phyloP scores from a whole-genome alignment of 495 filamentous ascomycete species.

The Recurvomyces mirabilis region DNA sequence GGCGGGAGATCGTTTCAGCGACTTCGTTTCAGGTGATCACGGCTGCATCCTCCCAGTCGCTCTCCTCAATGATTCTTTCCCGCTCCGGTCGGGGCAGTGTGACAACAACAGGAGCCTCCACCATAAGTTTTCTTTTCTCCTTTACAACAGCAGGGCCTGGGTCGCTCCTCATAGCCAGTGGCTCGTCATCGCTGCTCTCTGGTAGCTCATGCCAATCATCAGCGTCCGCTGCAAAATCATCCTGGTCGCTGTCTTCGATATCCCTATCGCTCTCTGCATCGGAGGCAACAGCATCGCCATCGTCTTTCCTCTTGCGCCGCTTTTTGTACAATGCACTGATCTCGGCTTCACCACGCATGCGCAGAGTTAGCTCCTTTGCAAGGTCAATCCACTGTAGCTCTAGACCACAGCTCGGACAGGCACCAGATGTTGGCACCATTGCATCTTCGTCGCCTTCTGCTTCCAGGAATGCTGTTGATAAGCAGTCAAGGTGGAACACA shows the following conservation, averaged over 20 bases:
- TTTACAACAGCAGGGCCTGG: slow-evolving; percentile 7
- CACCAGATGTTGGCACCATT: slow-evolving; percentile 57
- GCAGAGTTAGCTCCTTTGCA: slow-evolving; percentile 68
- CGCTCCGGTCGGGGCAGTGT: too few species aligned
- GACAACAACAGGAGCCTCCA: too few species aligned
- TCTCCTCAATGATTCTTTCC: slow-evolving; percentile 46
- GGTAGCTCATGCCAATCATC: slow-evolving; percentile 18
- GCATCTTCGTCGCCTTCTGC: slow-evolving; percentile 31
- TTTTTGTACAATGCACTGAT: slow-evolving; percentile 50
- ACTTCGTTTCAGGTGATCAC: slow-evolving; percentile 21
- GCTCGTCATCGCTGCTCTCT: slow-evolving; percentile 10
- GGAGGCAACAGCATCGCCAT: background rate
- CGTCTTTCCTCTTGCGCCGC: slow-evolving; percentile 29
- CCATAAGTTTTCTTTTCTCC: too few species aligned
- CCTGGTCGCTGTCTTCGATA: slow-evolving; percentile 22
- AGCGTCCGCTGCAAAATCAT: background rate
- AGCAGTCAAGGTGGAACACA: slow-evolving; percentile 64
- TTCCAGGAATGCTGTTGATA: slow-evolving; percentile 53
- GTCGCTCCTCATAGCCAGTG: background rate
- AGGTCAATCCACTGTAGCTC: slow-evolving; percentile 61
- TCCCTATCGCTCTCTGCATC: slow-evolving; percentile 24
- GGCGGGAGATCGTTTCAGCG: background rate
- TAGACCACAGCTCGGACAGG: slow-evolving; percentile 59
- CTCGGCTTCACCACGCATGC: slow-evolving; percentile 55
- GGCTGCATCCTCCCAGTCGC: slow-evolving; percentile 45